Evolutionary conservation across 805 yeast genomes (phyloP).

Genomic region (Candida fluviatilis): DNA sequence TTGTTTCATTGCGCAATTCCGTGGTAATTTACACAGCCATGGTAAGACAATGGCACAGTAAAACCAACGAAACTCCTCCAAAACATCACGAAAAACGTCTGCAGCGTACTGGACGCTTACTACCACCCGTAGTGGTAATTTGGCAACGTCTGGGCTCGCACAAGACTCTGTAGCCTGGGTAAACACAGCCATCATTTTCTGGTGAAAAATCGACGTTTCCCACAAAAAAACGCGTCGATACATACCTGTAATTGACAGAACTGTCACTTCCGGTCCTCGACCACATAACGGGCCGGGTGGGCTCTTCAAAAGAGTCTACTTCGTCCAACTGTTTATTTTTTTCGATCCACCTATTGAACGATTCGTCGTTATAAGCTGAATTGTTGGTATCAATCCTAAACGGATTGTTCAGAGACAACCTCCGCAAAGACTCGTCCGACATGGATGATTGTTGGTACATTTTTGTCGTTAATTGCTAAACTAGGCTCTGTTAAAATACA

Average conservation of each 20-base stretch:
- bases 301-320: conserved; percentile 37
- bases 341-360: conserved; percentile 44
- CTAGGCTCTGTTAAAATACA: too few species aligned
- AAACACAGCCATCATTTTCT: too few species aligned
- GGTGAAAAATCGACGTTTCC: too few species aligned
- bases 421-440: conserved; percentile 34
- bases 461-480: conserved; percentile 10
- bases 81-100: background rate
- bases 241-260: conserved; percentile 26
- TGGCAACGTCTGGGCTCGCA: too few species aligned
- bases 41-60: background rate
- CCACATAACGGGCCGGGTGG: conserved; percentile 11
- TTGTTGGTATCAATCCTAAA: conserved; percentile 39
- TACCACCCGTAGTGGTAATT: too few species aligned
- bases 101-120: too few species aligned
- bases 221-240: background rate
- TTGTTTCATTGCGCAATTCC: too few species aligned
- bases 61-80: background rate
- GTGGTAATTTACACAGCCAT: background rate
- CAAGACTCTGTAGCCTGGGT: too few species aligned
- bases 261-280: conserved; percentile 16
- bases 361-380: background rate
- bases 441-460: conserved; percentile 40
- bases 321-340: conserved; percentile 38
- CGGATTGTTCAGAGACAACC: conserved; percentile 69